A percentile compares a stretch with the other conserved stretches of the same genome.
phyloP scores from a whole-genome alignment of 495 filamentous ascomycete species.

The Cetradonia linearis region DNA sequence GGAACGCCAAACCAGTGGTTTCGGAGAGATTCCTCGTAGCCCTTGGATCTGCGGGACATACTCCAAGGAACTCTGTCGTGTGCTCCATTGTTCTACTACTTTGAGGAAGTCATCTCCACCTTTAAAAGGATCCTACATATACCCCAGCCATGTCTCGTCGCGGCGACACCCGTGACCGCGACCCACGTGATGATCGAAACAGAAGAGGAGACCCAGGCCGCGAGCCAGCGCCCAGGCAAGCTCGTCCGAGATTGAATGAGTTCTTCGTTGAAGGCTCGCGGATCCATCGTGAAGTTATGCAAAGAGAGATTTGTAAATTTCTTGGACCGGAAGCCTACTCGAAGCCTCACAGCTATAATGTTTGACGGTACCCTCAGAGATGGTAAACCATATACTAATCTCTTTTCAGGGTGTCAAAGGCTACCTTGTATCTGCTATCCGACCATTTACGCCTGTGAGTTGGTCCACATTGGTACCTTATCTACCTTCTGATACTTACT shows the following conservation, averaged over 20 bases:
- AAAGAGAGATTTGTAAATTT: conserved; percentile 89
- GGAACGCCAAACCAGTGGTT: not conserved
- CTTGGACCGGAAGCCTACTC: conserved; percentile 86
- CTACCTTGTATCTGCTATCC: conserved; percentile 24
- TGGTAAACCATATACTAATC: conserved; percentile 10
- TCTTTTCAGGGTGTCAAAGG: conserved; percentile 20
- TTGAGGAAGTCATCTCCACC: not conserved
- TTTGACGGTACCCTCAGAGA: conserved; percentile 33
- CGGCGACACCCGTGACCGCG: conserved; percentile 1
- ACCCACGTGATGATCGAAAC: conserved; percentile 14
- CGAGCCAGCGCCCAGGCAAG: conserved; percentile 6
- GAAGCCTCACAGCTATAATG: conserved; percentile 73
- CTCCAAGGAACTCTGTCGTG: not conserved
- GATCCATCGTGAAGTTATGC: conserved; percentile 88
- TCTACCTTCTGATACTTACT: conserved; percentile 2
- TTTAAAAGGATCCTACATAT: not conserved
- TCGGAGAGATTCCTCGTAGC: not conserved
- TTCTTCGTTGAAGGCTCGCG: conserved; percentile 84
- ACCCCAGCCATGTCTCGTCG: conserved; percentile 6
- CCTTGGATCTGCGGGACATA: not conserved
- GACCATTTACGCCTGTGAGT: conserved; percentile 25
- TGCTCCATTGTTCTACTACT: not conserved
- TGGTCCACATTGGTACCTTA: not conserved
- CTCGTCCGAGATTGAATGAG: conserved; percentile 41
- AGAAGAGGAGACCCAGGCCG: conserved; percentile 6